phyloP scores from a whole-genome alignment of 176 grass and related monocot genomes.

The Elymus sibiricus region DNA sequence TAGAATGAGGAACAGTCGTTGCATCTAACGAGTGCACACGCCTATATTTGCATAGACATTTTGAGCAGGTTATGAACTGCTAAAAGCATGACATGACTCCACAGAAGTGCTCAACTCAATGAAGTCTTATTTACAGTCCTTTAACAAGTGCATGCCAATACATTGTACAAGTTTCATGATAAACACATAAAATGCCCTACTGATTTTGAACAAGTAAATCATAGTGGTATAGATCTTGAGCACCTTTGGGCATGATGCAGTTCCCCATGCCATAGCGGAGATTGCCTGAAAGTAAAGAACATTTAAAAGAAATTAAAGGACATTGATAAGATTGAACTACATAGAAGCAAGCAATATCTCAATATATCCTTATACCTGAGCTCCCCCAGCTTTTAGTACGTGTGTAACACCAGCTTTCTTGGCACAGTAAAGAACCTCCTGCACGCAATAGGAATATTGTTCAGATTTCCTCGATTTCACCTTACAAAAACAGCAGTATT shows the following conservation, averaged over 20 bases:
- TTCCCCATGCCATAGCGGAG: slow-evolving; percentile 97
- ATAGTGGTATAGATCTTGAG: not conserved
- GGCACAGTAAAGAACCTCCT: slow-evolving; percentile 99
- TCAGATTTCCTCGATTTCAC: not conserved
- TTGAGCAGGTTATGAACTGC: not conserved
- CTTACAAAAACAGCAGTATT: not conserved
- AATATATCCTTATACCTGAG: slow-evolving; percentile 62
- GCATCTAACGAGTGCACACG: not conserved
- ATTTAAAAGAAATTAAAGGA: not conserved
- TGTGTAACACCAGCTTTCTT: slow-evolving; percentile 97
- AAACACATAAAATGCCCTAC: not conserved
- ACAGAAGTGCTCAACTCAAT: not conserved
- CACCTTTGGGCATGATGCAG: slow-evolving; percentile 89
- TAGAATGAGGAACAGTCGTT: not conserved
- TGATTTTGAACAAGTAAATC: not conserved
- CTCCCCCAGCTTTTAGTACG: slow-evolving; percentile 87
- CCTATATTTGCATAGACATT: not conserved
- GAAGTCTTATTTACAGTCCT: not conserved
- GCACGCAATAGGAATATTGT: not conserved
- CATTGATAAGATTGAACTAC: slow-evolving; percentile 12
- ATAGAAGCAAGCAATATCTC: not conserved
- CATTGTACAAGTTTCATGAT: not conserved
- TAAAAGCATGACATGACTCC: not conserved
- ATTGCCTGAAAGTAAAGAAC: slow-evolving; percentile 57
- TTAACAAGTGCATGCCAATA: not conserved